Evolutionary conservation across 1,284 basidiomycete genomes (phyloP), one percentile per base, ranked within the genome.

Genomic region (Trichosporon sp.): DNA sequence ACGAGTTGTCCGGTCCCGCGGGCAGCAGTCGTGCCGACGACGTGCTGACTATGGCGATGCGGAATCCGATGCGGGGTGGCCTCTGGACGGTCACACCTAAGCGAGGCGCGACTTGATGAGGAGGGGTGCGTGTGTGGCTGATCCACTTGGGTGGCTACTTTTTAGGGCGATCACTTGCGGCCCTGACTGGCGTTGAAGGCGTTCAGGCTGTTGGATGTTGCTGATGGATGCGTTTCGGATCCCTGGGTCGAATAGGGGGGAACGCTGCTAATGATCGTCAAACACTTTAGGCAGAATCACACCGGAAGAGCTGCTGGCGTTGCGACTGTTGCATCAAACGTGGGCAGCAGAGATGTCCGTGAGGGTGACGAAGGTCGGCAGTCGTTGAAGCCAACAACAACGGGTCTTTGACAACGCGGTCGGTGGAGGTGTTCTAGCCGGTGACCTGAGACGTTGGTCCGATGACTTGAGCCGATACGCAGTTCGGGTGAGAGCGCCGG

Each of bases 61-160:
- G 26, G 59, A n/a, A n/a, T 21, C 31, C 31, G 59, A 26, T 26
- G 26, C 26, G 26, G 26, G 26, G 14, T 35, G 31, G 32, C 31
- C 31, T 63, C 31, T 37, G 59, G 32, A 37, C 32, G 6, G 59
- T 35, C 31, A 10, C 31, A 35, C 31, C 31, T n/a, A 63, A 35
- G 59, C 59, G 59, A 35, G 59, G 59, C 59, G 51, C 51, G 51
- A 54, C 59, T 63, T 63, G n/a, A 63, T 16, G 59, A 63, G 59
- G 59, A n/a, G 59, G 31, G 59, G 31, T n/a, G 32, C 3, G 32
- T 35, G 59, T 63, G 59, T 35, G 59, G 59, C 59, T 35, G 31
- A 63, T 63, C 31, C 31, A 35, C 59, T 35, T 63, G 31, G 16
- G 32, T 63, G 59, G 32, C 59, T 63, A 35, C 59, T 35, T 63